Evolutionary conservation across 2,329 filamentous ascomycete genomes (phyloP), one percentile per base, ranked within the genome.

Genomic region (Penicillium sclerotiorum): DNA sequence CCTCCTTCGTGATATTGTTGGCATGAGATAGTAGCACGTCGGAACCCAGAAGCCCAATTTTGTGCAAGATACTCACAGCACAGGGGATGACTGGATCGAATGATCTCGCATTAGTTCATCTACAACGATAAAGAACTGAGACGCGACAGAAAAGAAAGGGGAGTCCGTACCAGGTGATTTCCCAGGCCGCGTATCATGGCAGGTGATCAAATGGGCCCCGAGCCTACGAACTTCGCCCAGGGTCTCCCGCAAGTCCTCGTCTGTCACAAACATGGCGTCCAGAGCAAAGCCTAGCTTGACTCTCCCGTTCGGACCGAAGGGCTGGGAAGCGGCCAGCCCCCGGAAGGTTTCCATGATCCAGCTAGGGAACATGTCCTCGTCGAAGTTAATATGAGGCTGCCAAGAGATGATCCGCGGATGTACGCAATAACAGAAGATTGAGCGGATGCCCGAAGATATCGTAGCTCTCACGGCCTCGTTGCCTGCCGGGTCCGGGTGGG

Each of bases 271-370:
- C 25, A 27, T 27, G 4, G 53, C 46, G 39, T 70, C 66, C 23
- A 68, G 66, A 2, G 53, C 65, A 23, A 68, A 37, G 3, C 64
- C 66, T 7, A 68, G 41, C 20, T 63, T 51, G 3, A 70, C 57
- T 8, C 60, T 52, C 1, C 63, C 58, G 27, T 62, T 44, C 25
- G 25, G 25, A 4, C 63, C 65, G 30, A 63, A 56, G 0, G 63
- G 63, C 8, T 53, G 45, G 2, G 47, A 13, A 8, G 47, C 23
- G 1, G 49, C 51, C 5, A 63, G 50, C 8, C 53, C 38, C 5
- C 58, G 55, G 1, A 69, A 45, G 5, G 56, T 53, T 21, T 59
- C 28, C n/a, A 63, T 27, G 5, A 58, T 48, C 62, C 64, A 68
- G 4, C 61, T 58, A 2, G 60, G 58, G 1, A 65, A 27, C 2